Percentiles rank a stretch among this genome's conserved stretches.
Conservation (phyloP, 1,284 basidiomycete genomes). For the Cryptococcus maquisensis region DNA sequence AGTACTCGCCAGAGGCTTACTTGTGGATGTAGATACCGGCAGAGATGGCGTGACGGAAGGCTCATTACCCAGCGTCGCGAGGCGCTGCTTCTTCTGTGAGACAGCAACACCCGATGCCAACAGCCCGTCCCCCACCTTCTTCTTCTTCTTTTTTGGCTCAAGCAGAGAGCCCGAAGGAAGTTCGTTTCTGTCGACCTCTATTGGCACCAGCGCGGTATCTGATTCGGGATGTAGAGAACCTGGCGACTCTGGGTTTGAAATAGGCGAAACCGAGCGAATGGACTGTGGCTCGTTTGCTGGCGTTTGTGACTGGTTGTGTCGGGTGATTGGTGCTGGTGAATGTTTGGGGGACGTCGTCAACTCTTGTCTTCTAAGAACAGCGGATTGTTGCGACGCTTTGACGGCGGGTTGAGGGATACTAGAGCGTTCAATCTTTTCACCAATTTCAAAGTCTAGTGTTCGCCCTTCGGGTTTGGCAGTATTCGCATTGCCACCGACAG, state of each 20-base stretch:
- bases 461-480: background rate
- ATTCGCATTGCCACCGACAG: background rate
- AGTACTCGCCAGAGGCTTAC: background rate
- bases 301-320: background rate
- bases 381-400: no score
- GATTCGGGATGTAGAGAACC: background rate
- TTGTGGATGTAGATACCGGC: background rate
- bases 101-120: background rate
- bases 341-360: no score
- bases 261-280: background rate
- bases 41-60: no score
- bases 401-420: background rate
- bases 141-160: background rate
- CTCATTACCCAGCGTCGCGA: background rate
- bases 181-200: no score
- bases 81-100: background rate
- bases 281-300: background rate
- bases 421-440: slow-evolving; percentile 11
- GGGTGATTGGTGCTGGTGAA: background rate
- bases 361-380: no score
- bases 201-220: background rate
- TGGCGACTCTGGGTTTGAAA: background rate
- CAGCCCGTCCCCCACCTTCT: background rate
- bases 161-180: background rate
- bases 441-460: slow-evolving; percentile 7